Percentiles rank a stretch among this genome's conserved stretches.
These are phyloP conservation scores for Aphanomyces invadans DNA, from an alignment of 352 stramenopile genomes.

Conservation along the genomic window DNA sequence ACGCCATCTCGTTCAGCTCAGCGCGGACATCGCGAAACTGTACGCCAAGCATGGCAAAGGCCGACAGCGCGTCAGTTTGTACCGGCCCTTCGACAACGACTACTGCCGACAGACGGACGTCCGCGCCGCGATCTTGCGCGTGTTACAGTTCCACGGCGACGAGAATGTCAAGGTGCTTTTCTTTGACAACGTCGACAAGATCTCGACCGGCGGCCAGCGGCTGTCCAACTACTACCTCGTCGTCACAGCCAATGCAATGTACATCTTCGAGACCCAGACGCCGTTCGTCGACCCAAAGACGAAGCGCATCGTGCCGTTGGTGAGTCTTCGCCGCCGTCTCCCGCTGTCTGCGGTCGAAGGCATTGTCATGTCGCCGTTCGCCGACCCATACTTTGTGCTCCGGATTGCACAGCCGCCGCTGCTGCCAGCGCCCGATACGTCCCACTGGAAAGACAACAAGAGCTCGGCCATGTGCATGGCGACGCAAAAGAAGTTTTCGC, in stretches of 20 bases:
- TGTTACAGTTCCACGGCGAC: constrained; percentile 70
- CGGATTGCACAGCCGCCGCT: constrained; percentile 43
- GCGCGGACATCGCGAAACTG: constrained; percentile 79
- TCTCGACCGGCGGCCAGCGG: constrained; percentile 30
- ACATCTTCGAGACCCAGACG: constrained; percentile 63
- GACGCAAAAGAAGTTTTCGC: constrained; percentile 79
- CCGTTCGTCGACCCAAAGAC: constrained; percentile 15
- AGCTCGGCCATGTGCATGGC: constrained; percentile 74
- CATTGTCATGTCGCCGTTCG: constrained; percentile 70
- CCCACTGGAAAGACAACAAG: constrained; percentile 82
- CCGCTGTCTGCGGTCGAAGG: constrained; percentile 55
- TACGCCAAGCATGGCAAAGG: constrained; percentile 76
- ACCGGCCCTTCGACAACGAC: constrained; percentile 77
- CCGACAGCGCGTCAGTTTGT: constrained; percentile 78
- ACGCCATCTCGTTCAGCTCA: constrained; percentile 75
- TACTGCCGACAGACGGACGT: constrained; percentile 64
- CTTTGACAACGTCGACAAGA: constrained; percentile 66
- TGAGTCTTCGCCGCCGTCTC: constrained; percentile 63
- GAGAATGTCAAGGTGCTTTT: constrained; percentile 73
- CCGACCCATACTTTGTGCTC: constrained; percentile 74
- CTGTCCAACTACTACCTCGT: constrained; percentile 42
- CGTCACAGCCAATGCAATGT: constrained; percentile 65
- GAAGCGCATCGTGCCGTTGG: constrained; percentile 30
- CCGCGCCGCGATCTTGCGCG: constrained; percentile 50
- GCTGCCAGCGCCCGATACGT: constrained; percentile 55